Evolutionary conservation across 179 eudicot genomes (phyloP), one percentile per base, ranked within the genome.

Genomic region (Gypsophila paniculata): DNA sequence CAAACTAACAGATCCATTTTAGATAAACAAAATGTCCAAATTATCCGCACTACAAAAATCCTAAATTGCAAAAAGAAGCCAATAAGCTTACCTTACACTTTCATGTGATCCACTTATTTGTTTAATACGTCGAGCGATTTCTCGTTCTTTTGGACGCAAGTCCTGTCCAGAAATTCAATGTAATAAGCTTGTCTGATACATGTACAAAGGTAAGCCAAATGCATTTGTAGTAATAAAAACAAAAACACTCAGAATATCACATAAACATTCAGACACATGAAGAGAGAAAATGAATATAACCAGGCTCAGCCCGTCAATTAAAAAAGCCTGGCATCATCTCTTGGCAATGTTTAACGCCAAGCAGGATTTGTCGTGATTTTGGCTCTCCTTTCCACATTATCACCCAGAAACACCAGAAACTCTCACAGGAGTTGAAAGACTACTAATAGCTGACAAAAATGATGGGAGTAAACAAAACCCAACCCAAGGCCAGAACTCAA

Each of bases 71-170:
- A 46, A 46, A 46, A 7, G 11, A 42, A 42, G 46, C 10, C 46
- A 42, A 42, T 42, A 72, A 68, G 75, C 79, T 79, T 80, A 93
- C 99, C 92, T 80, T 34, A 94, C 86, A 53, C 73, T 90, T 38
- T 86, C 91, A 60, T 79, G 67, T 51, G 92, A 65, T 38, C 95
- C 96, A 51, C 81, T 81, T 74, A 84, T 79, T 63, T 78, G 82
- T 79, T 74, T 88, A 74, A 94, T 79, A 59, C 66, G 77, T 78
- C 95, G 82, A 44, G 72, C 80, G 53, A 94, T 85, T 61, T 82
- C 81, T 66, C 80, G 83, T 68, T 78, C 89, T 75, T 77, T 86
- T 52, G 67, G 78, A 59, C 74, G 76, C 15, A 75, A 82, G 58
- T 83, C 90, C 97, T 93, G 92, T 78, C 26, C 17, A 72, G 8